Percentiles rank a stretch among this genome's conserved stretches.
These are phyloP conservation scores for Pittosporum tobira DNA, from an alignment of 129 eudicot genomes.

Conservation along the genomic window DNA sequence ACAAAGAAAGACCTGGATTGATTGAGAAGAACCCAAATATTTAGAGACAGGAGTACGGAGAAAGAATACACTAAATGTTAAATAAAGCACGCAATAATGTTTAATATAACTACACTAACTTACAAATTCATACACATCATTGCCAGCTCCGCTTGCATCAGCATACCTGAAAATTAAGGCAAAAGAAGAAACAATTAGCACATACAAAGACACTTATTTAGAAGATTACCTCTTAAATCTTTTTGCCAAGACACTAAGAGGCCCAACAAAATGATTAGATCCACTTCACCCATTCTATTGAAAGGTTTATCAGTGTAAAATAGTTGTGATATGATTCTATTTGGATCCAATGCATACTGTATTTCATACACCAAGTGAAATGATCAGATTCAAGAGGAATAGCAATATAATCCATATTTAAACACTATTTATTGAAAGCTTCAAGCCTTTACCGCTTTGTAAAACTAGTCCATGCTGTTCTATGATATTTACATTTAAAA, in stretches of 20 bases:
- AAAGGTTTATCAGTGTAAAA: neutral
- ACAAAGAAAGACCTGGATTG: neutral
- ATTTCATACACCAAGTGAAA: neutral
- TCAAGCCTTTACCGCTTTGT: too few relatives aligned
- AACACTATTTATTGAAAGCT: too few relatives aligned
- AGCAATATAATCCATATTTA: neutral
- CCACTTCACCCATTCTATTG: neutral
- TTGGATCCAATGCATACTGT: neutral
- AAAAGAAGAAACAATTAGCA: slow-evolving; percentile 4
- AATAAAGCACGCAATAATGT: slow-evolving; percentile 1
- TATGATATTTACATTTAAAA: too few relatives aligned
- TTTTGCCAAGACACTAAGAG: neutral
- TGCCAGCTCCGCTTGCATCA: slow-evolving; percentile 96
- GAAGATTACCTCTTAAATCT: neutral
- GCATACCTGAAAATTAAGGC: slow-evolving; percentile 53
- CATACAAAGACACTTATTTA: neutral
- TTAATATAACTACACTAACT: slow-evolving; percentile 28
- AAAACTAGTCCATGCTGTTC: too few relatives aligned
- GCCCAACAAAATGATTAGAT: slow-evolving; percentile 1
- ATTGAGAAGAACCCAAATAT: neutral
- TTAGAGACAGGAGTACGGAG: neutral
- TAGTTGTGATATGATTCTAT: too few relatives aligned
- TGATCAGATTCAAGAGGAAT: neutral
- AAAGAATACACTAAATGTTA: neutral
- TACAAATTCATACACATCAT: slow-evolving; percentile 95